A percentile compares a stretch with the other conserved stretches of the same genome.
These are phyloP conservation scores for Diaporthe batatas DNA, from an alignment of 2,329 filamentous ascomycete genomes.

Conservation along the genomic window DNA sequence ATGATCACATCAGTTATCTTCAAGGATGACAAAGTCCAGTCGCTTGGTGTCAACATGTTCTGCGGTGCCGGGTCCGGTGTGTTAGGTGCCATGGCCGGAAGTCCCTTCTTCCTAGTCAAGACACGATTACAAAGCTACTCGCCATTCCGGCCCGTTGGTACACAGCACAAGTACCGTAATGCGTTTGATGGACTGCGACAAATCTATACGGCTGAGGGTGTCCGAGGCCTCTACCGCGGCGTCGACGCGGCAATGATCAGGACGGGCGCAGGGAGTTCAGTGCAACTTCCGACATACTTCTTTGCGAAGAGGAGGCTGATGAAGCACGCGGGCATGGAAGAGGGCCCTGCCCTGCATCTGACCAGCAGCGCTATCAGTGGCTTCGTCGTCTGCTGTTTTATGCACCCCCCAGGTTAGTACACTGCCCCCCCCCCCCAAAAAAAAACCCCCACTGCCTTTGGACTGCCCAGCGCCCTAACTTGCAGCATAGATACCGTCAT, in stretches of 20 bases:
- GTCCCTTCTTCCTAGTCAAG: constrained; percentile 98
- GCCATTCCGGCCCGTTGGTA: constrained; percentile 91
- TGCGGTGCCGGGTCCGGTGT: constrained; percentile 90
- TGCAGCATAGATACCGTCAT: constrained; percentile 84
- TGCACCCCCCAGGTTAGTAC: constrained; percentile 89
- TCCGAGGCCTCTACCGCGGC: constrained; percentile 87
- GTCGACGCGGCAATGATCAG: constrained; percentile 95
- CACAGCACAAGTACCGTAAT: constrained; percentile 93
- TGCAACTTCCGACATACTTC: constrained; percentile 98
- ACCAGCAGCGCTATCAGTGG: constrained; percentile 90
- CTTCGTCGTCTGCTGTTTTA: constrained; percentile 96
- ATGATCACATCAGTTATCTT: constrained; percentile 78
- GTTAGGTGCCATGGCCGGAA: constrained; percentile 91
- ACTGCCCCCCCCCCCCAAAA: background rate
- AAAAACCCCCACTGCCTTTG: background rate
- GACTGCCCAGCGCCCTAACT: constrained; percentile 27
- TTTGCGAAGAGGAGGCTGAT: constrained; percentile 91
- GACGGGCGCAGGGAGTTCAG: constrained; percentile 94
- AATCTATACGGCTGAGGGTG: constrained; percentile 83
- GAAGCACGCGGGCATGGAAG: constrained; percentile 87
- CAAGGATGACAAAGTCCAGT: constrained; percentile 81
- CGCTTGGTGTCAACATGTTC: constrained; percentile 91
- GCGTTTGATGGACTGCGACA: constrained; percentile 84
- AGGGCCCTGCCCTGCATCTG: constrained; percentile 90
- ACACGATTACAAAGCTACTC: constrained; percentile 95